Conservation (phyloP, 768 basidiomycete genomes). For the Amyloporia xantha region DNA sequence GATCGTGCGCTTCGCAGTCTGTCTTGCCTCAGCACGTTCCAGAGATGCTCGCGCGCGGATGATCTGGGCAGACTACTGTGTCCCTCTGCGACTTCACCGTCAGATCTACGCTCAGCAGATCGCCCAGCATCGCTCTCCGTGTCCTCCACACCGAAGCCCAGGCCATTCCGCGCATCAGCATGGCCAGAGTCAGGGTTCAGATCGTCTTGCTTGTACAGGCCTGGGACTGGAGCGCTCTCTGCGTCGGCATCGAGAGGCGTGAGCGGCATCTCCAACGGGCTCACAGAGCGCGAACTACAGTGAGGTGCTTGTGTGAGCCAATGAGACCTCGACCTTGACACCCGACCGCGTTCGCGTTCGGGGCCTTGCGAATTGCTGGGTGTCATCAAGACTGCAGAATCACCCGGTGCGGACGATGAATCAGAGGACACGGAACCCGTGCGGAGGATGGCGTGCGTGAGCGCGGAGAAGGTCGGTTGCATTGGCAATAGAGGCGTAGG, state of each 20-base stretch:
- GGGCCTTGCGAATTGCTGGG: slow-evolving; percentile 7
- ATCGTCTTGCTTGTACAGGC: slow-evolving; percentile 2
- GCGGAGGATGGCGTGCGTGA: slow-evolving; percentile 21
- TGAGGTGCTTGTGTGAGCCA: background rate
- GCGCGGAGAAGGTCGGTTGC: slow-evolving; percentile 16
- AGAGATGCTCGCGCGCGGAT: slow-evolving; percentile 6
- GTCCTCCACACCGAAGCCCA: background rate
- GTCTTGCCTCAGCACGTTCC: slow-evolving; percentile 2
- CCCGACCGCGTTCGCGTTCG: slow-evolving; percentile 15
- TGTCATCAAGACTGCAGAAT: slow-evolving; percentile 10
- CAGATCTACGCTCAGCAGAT: background rate
- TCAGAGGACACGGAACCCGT: slow-evolving; percentile 14
- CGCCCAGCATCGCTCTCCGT: background rate
- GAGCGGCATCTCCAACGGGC: slow-evolving; percentile 39
- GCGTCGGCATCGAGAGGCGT: slow-evolving; percentile 31
- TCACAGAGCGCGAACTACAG: slow-evolving; percentile 38
- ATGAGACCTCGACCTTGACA: slow-evolving; percentile 5
- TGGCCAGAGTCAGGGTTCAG: slow-evolving; percentile 1
- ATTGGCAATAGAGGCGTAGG: slow-evolving; percentile 11
- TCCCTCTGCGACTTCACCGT: background rate
- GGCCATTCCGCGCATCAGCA: background rate
- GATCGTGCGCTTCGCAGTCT: slow-evolving; percentile 9
- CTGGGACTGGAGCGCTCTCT: background rate
- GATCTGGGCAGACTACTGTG: slow-evolving; percentile 4
- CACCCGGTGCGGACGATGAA: slow-evolving; percentile 14